These are phyloP conservation scores for Phytophthora pini DNA, from an alignment of 352 stramenopile species.

Conservation along the genomic window DNA sequence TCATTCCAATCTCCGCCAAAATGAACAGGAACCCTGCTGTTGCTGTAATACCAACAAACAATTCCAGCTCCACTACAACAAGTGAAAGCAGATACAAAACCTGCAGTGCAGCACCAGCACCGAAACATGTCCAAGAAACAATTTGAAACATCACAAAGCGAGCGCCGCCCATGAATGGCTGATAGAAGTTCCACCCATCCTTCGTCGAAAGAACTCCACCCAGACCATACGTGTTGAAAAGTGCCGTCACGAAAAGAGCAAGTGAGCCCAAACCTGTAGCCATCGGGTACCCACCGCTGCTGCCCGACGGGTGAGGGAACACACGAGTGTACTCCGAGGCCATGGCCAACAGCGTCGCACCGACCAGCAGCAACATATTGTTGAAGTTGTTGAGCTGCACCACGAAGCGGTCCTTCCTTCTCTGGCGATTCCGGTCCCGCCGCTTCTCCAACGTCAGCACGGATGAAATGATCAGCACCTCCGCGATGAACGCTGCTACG, in stretches of 20 bases:
- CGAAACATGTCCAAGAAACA: slow-evolving; percentile 84
- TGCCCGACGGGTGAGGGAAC: slow-evolving; percentile 42
- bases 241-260: slow-evolving; percentile 68
- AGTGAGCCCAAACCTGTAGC: slow-evolving; percentile 66
- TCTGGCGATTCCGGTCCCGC: slow-evolving; percentile 40
- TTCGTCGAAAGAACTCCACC: slow-evolving; percentile 76
- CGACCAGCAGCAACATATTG: slow-evolving; percentile 83
- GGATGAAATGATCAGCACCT: slow-evolving; percentile 84
- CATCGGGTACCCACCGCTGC: slow-evolving; percentile 55
- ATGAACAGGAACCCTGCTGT: slow-evolving; percentile 56
- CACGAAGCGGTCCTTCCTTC: slow-evolving; percentile 56
- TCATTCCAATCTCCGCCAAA: slow-evolving; percentile 72
- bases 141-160: slow-evolving; percentile 80
- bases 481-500: slow-evolving; percentile 70
- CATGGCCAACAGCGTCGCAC: slow-evolving; percentile 64
- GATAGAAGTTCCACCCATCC: slow-evolving; percentile 82
- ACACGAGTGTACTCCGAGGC: slow-evolving; percentile 66
- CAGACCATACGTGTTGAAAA: slow-evolving; percentile 87
- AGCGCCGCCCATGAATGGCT: slow-evolving; percentile 78
- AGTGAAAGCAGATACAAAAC: slow-evolving; percentile 80
- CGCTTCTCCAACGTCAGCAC: slow-evolving; percentile 67
- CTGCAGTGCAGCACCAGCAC: slow-evolving; percentile 71
- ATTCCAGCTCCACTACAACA: slow-evolving; percentile 77
- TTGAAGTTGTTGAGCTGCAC: slow-evolving; percentile 88
- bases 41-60: slow-evolving; percentile 79